A percentile compares a stretch with the other conserved stretches of the same genome.
phyloP scores from a whole-genome alignment of 1,284 basidiomycete genomes.

The Ustilago shanxiensis region DNA sequence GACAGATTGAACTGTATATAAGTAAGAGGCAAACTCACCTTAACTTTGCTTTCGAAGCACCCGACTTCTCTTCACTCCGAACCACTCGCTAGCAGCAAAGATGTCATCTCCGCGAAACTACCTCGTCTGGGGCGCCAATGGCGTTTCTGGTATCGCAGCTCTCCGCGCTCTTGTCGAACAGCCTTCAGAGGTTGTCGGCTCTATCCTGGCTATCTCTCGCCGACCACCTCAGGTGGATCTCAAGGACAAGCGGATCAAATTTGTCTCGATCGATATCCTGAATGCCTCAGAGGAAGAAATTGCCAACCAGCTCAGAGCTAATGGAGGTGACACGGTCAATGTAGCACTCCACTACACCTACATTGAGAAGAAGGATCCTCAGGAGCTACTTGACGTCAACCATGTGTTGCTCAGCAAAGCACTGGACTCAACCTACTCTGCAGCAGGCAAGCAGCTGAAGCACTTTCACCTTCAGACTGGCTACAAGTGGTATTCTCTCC shows the following conservation, averaged over 20 bases:
- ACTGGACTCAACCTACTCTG: conserved; percentile 37
- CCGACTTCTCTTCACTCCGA: not conserved
- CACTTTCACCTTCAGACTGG: conserved; percentile 54
- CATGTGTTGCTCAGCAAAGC: conserved; percentile 43
- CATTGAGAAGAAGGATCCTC: conserved; percentile 47
- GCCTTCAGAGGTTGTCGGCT: conserved; percentile 17
- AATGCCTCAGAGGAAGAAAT: conserved; percentile 36
- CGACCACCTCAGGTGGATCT: conserved; percentile 38
- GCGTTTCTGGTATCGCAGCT: conserved; percentile 43
- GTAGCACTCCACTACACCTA: conserved; percentile 49
- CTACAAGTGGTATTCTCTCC: conserved; percentile 53
- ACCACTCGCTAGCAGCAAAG: not conserved
- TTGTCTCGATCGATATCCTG: conserved; percentile 48
- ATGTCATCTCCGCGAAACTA: conserved; percentile 36
- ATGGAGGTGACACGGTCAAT: conserved; percentile 37
- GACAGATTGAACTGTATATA: too few species aligned
- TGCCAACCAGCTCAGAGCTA: conserved; percentile 27
- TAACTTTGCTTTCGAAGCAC: too few species aligned
- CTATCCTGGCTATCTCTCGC: conserved; percentile 40
- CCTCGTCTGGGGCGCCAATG: conserved; percentile 47
- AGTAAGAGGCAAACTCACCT: too few species aligned
- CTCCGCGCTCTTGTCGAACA: conserved; percentile 45
- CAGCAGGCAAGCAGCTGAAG: conserved; percentile 31
- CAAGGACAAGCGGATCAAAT: conserved; percentile 46
- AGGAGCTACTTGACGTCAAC: conserved; percentile 45